Evolutionary conservation across 1,284 basidiomycete genomes (phyloP), one percentile per base, ranked within the genome.

Genomic region (Cryptococcus neoformans): DNA sequence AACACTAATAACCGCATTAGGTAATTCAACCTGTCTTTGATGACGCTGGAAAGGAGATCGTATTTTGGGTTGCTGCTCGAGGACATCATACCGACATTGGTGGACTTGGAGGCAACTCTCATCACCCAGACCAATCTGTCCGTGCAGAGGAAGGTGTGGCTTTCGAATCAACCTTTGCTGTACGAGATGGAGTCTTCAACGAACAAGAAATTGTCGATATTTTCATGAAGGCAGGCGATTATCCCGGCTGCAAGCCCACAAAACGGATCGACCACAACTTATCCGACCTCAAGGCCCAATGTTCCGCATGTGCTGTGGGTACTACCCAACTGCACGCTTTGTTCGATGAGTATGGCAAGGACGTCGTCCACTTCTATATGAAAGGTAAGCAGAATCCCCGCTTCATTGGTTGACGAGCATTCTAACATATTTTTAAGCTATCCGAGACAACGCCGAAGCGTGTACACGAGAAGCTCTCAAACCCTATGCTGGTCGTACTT

Each of bases 181-280:
- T 75, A 47, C 63, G 66, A 35, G 66, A 54, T 41, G 73, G 73
- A 41, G 61, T 67, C 42, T 75, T 75, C 61, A 69, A 75, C 56
- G 69, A 72, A 51, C 82, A 87, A 48, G 88, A 87, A 0, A 78
- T 98, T 10, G 77, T 87, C 16, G 85, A 89, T 66, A 84, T 89
- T 63, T 88, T 98, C 84, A 79, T 92, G 54, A 87, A 90, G 16
- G 59, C 59, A 28, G 59, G 59, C 17, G 42, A 60, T 21, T 55
- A 41, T 48, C 53, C 53, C 40, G 38, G 51, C 8, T 55, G 59
- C 21, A n/a, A 36, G 34, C 49, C 53, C 17, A 49, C 59, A 3
- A 56, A 55, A 34, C 36, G 44, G 34, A 39, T 62, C 36, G 54
- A 56, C 14, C 44, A 51, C 38, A 62, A 62, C 21, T 35, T 58